Evolutionary conservation across 2,329 filamentous ascomycete genomes (phyloP).

Genomic region (Fusarium chuoi): DNA sequence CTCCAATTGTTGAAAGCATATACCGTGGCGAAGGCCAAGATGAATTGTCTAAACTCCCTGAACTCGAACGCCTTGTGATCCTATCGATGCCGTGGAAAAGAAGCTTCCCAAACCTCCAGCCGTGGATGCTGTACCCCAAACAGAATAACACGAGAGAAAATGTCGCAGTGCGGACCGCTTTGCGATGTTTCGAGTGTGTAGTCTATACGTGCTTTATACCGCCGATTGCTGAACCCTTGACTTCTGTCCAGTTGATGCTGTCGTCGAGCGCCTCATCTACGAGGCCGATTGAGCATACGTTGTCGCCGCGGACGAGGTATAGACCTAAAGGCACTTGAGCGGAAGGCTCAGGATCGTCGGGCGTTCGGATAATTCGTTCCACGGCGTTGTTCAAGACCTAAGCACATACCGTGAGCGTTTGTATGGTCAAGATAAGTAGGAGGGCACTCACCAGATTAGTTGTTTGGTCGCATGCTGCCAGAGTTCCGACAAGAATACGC

Average conservation of each 20-base stretch:
- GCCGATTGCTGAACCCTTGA: conserved; percentile 85
- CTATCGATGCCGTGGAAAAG: conserved; percentile 26
- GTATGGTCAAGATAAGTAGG: not conserved
- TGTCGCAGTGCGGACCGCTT: not conserved
- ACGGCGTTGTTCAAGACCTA: conserved; percentile 83
- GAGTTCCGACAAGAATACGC: conserved; percentile 82
- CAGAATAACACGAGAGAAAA: conserved; percentile 23
- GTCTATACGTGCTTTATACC: conserved; percentile 78
- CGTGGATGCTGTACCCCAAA: conserved; percentile 34
- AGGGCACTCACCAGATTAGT: conserved; percentile 78
- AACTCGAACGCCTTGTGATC: conserved; percentile 42
- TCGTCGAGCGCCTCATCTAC: conserved; percentile 90
- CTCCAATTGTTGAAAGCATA: conserved; percentile 17
- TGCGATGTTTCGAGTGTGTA: not conserved
- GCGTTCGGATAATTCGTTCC: conserved; percentile 89
- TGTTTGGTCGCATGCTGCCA: conserved; percentile 87
- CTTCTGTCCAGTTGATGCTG: conserved; percentile 92
- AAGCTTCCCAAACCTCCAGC: conserved; percentile 8
- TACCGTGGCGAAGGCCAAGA: conserved; percentile 37
- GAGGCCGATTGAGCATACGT: conserved; percentile 88
- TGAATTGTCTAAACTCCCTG: conserved; percentile 44
- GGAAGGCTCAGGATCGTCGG: conserved; percentile 84
- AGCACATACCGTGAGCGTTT: conserved; percentile 26
- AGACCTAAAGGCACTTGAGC: conserved; percentile 85
- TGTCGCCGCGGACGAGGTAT: conserved; percentile 93